Evolutionary conservation across 2,329 filamentous ascomycete species (phyloP).

Genomic region (Ophiosphaerella narmari): DNA sequence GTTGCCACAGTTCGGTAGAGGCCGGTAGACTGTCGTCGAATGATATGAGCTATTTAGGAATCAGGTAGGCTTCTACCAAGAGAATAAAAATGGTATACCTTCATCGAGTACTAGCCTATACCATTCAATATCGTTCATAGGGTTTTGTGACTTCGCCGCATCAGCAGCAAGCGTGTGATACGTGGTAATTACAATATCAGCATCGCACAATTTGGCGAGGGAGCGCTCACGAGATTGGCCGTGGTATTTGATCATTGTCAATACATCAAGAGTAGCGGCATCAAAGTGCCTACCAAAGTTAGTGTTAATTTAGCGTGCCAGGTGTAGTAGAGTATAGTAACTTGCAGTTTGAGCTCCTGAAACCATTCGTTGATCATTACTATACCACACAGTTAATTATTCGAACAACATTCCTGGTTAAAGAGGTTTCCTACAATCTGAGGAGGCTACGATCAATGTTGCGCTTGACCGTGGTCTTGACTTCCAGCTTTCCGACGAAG

Average conservation of each 20-base stretch:
- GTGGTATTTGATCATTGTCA: slow-evolving; percentile 32
- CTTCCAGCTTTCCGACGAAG: not conserved
- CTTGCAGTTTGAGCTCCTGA: slow-evolving; percentile 44
- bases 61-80: not conserved
- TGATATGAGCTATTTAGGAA: slow-evolving; percentile 52
- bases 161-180: slow-evolving; percentile 33
- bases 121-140: slow-evolving; percentile 29
- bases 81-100: slow-evolving; percentile 9
- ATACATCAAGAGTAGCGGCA: not conserved
- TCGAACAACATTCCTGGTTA: not conserved
- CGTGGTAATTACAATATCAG: slow-evolving; percentile 37
- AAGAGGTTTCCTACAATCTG: slow-evolving; percentile 31
- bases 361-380: slow-evolving; percentile 42
- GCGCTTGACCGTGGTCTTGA: slow-evolving; percentile 18
- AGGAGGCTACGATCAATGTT: slow-evolving; percentile 38
- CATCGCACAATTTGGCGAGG: slow-evolving; percentile 11
- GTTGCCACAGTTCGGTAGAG: slow-evolving; percentile 51
- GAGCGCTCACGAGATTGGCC: slow-evolving; percentile 20
- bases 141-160: slow-evolving; percentile 2
- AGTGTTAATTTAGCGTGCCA: not conserved
- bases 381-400: slow-evolving; percentile 33
- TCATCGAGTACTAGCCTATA: slow-evolving; percentile 39
- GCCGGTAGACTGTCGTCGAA: slow-evolving; percentile 54
- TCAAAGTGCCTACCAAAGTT: slow-evolving; percentile 29
- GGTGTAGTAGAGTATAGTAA: not conserved